Evolutionary conservation across 495 filamentous ascomycete genomes (phyloP).

Genomic region (Cercophora scortea): DNA sequence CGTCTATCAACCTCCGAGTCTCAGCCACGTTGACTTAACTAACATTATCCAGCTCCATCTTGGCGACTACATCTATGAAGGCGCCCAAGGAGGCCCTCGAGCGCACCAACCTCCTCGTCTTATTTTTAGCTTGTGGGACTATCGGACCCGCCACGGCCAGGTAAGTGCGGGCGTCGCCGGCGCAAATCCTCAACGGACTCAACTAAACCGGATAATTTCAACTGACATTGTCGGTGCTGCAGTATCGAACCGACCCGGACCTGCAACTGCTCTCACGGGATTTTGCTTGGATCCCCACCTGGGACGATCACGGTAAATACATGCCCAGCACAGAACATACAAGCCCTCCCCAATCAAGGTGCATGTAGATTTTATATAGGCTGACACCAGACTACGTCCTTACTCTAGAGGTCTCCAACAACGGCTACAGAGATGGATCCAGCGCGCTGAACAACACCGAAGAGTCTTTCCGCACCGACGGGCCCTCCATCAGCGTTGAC

Average conservation of each 20-base stretch:
- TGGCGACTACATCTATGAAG: slow-evolving; percentile 64
- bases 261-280: slow-evolving; percentile 44
- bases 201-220: not conserved
- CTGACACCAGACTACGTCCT: no score
- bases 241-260: slow-evolving; percentile 34
- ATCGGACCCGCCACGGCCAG: slow-evolving; percentile 51
- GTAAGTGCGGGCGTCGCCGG: slow-evolving; percentile 30
- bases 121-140: slow-evolving; percentile 43
- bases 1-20: not conserved
- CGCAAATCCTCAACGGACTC: slow-evolving; percentile 6
- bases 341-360: no score
- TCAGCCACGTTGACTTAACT: no score
- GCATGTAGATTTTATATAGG: no score
- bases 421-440: slow-evolving; percentile 49
- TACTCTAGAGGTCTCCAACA: slow-evolving; percentile 50
- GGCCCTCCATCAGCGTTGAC: slow-evolving; percentile 49
- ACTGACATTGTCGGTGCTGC: not conserved
- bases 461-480: slow-evolving; percentile 50
- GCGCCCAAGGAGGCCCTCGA: slow-evolving; percentile 36
- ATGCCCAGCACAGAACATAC: not conserved
- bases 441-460: slow-evolving; percentile 56
- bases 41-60: slow-evolving; percentile 27
- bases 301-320: slow-evolving; percentile 54
- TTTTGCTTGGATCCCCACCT: slow-evolving; percentile 58
- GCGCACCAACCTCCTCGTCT: slow-evolving; percentile 12